A percentile compares a stretch with the other conserved stretches of the same genome.
phyloP scores from a whole-genome alignment of 148 eudicot genomes.

The Rhododendron kiyosumense region DNA sequence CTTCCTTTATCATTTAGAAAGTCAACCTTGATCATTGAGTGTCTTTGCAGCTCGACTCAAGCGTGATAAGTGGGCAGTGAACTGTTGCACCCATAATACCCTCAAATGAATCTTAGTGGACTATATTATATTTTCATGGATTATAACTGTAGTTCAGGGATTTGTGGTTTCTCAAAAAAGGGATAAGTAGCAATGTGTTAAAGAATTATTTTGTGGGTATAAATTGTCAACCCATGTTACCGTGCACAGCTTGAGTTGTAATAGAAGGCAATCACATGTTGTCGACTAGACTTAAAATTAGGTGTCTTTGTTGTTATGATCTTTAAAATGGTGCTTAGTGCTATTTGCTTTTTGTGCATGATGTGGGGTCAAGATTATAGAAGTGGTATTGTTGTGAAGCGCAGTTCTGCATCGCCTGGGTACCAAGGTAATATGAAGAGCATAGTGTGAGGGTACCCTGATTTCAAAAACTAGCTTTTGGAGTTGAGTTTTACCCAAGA shows the following conservation, averaged over 20 bases:
- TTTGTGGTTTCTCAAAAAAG: not conserved
- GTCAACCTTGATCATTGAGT: not conserved
- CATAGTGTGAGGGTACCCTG: not conserved
- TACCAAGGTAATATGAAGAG: no score
- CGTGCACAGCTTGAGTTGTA: not conserved
- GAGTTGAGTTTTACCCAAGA: not conserved
- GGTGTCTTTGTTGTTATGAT: not conserved
- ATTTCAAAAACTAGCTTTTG: not conserved
- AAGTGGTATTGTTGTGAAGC: not conserved
- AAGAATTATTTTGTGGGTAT: not conserved
- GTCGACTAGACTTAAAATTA: not conserved
- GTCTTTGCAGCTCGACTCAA: conserved; percentile 1
- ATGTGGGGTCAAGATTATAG: conserved; percentile 2
- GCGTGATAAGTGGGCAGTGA: conserved; percentile 2
- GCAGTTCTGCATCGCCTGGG: not conserved
- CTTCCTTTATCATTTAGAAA: not conserved
- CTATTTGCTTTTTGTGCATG: not conserved
- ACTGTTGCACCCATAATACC: not conserved
- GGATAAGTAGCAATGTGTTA: not conserved
- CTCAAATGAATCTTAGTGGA: conserved; percentile 6
- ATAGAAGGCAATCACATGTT: not conserved
- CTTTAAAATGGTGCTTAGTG: not conserved
- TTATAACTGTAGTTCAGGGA: not conserved
- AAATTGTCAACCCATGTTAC: not conserved
- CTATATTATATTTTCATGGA: not conserved